These are phyloP conservation scores for Kentomonas sorsogonicus DNA, from an alignment of 208 protist species.

Conservation along the genomic window DNA sequence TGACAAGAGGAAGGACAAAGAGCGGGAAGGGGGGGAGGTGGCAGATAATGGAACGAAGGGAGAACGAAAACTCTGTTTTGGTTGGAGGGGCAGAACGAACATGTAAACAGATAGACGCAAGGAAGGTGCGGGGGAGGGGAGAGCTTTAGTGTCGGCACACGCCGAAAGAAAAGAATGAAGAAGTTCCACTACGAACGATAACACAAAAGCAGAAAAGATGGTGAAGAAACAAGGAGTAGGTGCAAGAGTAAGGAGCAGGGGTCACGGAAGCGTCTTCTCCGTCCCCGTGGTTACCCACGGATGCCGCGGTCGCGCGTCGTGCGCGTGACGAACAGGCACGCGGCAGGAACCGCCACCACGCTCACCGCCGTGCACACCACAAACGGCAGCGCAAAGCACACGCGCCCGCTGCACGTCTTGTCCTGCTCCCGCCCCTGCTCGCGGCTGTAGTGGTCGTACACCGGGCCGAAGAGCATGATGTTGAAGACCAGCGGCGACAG, in stretches of 20 bases:
- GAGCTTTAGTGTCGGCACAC: background rate
- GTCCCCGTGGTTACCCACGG: too few species aligned
- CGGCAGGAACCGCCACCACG: constrained; percentile 27
- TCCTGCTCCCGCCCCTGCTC: constrained; percentile 24
- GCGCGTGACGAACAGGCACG: constrained; percentile 32
- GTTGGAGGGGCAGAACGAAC: background rate
- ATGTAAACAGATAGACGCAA: background rate
- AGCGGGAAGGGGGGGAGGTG: background rate
- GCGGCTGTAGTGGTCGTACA: constrained; percentile 61
- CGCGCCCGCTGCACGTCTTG: constrained; percentile 36
- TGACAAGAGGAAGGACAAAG: background rate
- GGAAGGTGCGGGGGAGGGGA: background rate
- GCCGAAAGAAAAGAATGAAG: background rate
- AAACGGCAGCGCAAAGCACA: constrained; percentile 54
- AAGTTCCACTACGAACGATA: too few species aligned
- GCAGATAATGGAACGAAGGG: background rate
- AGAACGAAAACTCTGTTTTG: background rate
- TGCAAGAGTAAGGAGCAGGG: too few species aligned
- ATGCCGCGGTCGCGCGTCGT: constrained; percentile 21
- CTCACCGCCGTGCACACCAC: constrained; percentile 51
- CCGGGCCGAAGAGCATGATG: constrained; percentile 58
- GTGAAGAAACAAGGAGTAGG: too few species aligned
- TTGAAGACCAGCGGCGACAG: constrained; percentile 77
- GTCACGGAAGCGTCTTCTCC: too few species aligned
- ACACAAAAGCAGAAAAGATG: too few species aligned